Evolutionary conservation across 768 basidiomycete genomes (phyloP).

Genomic region (Artomyces pyxidatus): DNA sequence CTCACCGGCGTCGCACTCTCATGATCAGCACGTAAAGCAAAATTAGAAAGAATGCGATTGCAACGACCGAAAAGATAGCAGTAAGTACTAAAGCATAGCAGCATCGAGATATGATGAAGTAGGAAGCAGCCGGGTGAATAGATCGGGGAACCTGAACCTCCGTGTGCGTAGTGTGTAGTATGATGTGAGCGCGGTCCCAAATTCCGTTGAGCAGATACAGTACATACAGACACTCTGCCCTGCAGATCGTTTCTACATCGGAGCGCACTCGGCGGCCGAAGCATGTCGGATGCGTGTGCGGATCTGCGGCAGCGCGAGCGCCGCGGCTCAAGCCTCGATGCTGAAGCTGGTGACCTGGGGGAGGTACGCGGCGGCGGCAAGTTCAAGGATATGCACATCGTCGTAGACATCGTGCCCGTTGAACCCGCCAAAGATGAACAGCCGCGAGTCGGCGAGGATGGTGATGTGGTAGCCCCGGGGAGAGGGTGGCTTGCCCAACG

Average conservation of each 20-base stretch:
- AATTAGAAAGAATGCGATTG: no score
- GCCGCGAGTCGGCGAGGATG: slow-evolving; percentile 71
- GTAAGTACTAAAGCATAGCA: no score
- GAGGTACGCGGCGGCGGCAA: slow-evolving; percentile 81
- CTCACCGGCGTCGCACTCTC: no score
- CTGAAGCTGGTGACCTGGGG: slow-evolving; percentile 63
- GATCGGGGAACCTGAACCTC: no score
- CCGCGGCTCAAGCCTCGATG: slow-evolving; percentile 33
- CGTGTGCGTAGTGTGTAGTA: no score
- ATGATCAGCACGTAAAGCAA: no score
- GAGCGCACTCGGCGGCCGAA: neutral
- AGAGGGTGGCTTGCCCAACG: slow-evolving; percentile 61
- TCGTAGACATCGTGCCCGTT: slow-evolving; percentile 80
- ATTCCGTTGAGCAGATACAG: no score
- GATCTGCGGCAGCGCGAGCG: neutral
- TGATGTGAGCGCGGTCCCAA: no score
- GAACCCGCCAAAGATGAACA: slow-evolving; percentile 85
- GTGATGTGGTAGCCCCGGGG: slow-evolving; percentile 82
- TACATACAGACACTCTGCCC: no score
- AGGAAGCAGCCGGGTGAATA: no score
- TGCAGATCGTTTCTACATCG: neutral
- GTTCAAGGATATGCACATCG: slow-evolving; percentile 79
- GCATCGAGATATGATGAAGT: no score
- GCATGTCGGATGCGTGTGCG: neutral
- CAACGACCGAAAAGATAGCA: no score